Evolutionary conservation across 2,329 filamentous ascomycete genomes (phyloP), one percentile per base, ranked within the genome.

Genomic region (Orbilia oligospora): DNA sequence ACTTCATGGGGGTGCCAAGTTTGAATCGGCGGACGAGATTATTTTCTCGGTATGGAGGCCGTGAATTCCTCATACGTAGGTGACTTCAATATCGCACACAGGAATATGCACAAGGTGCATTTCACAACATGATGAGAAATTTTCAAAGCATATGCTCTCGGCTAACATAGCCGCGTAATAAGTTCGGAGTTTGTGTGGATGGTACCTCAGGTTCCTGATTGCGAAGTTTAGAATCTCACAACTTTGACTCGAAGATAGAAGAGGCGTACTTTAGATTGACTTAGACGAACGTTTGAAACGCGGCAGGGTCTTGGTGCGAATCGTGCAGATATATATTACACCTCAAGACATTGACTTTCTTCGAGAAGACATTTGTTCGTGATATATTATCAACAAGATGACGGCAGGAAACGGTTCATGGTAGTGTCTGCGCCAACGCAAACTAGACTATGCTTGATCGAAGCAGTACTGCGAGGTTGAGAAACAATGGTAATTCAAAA

Each of bases 201-300:
- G 14, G 41, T 46, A 46, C 24, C 49, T 22, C 22, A 53, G 9
- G 12, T 56, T 56, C n/a, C 16, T 36, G n/a, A 20, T 20, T 56
- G 5, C n/a, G 20, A 56, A 56, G 1, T 2, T 18, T 10, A 12
- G 33, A 41, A 58, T 58, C 55, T 58, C 55, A 58, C 12, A 14
- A 16, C 38, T 61, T 41, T 61, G 33, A 41, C 30, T 9, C 2
- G 18, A 61, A 41, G 33, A n/a, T 38, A 56, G 3, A 6, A 20
- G 53, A 56, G 53, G 30, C 53, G 55, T 22, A 22, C 18, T 41
- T 22, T 61, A 44, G 55, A 61, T 44, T 41, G 33, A 24, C n/a
- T 44, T 61, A 44, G 33, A 44, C 55, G 55, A 61, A 41, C 18
- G 18, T 33, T 46, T 58, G 65, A 69, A 69, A 69, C 65, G 36